Base-by-base conservation (phyloP, 2,329 filamentous ascomycete genomes). In the Dothiorella sarmentorum region DNA sequence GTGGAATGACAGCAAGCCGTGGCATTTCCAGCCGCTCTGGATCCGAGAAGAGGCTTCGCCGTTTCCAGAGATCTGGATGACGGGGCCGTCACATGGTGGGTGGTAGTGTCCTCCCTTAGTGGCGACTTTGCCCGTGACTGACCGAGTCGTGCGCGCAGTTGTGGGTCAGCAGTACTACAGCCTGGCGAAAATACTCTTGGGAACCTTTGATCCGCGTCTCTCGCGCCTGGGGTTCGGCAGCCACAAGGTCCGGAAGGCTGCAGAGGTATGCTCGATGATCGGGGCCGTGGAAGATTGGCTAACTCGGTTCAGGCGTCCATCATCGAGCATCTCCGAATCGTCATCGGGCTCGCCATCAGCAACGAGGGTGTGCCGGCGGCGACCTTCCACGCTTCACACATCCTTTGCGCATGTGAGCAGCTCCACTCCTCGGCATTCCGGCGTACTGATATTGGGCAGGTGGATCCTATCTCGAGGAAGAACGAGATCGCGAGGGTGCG, bases 1-100 rank as follows among this genome's bases (percentile, higher is more conserved):
- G 13, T 71, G 68, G 68, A 63, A 69, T 22, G 63, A 64, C 2
- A 68, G 62, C 5, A 71, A 71, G 35, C 69, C 68, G 2, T 70
- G 68, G 67, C 63, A 65, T 0, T 70, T 69, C 47, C 62, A 61
- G 3, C 59, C 68, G 10, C 58, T 71, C 0, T 62, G 56, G 56
- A 35, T 43, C n/a, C 37, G 45, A 13, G 44, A 52, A 18, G 56
- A 52, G 15, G n/a, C 15, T 17, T 17, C 37, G 26, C 56, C 56
- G 13, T 58, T 58, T 24, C 56, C 56, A 4, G 33, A 51, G 35
- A 52, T 58, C 18, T 58, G 56, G 56, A 58, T 58, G 56, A 51
- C 44, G 26, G 24, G 37, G 33, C 56, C 56, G 26, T 31, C 44
- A 9, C 56, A 58, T 18, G 56, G 56, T 58, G 24, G 13, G 56